phyloP scores from a whole-genome alignment of 139 green algal species.

The Chlamydomonas eustigma region DNA sequence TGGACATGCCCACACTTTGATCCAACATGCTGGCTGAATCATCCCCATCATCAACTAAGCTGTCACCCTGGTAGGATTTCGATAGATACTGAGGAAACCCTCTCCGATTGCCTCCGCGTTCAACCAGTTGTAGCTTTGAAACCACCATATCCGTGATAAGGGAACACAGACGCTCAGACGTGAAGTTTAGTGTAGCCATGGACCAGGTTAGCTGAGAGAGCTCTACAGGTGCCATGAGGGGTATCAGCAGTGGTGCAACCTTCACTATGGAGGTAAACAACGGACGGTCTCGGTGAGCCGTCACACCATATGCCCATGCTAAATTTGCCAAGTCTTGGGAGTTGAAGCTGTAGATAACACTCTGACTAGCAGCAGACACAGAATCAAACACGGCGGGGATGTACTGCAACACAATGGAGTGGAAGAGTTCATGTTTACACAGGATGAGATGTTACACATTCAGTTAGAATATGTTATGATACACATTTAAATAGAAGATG shows the following conservation, averaged over 20 bases:
- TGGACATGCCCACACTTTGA: too few species aligned
- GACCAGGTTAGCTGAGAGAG: conserved; percentile 1
- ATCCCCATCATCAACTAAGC: background rate
- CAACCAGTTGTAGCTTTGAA: background rate
- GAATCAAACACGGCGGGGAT: background rate
- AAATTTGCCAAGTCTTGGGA: background rate
- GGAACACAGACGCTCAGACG: background rate
- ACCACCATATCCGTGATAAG: background rate
- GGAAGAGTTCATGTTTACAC: too few species aligned
- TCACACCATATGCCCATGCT: background rate
- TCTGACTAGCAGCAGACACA: background rate
- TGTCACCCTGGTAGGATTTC: too few species aligned
- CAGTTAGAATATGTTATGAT: too few species aligned
- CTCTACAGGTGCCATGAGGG: background rate
- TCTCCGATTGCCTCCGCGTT: background rate
- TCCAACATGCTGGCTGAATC: too few species aligned
- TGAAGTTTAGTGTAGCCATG: conserved; percentile 12
- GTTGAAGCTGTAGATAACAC: background rate
- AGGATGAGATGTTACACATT: too few species aligned
- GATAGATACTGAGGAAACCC: too few species aligned
- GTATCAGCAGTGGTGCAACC: background rate
- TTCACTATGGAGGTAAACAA: background rate
- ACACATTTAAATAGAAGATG: too few species aligned
- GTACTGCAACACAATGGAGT: too few species aligned
- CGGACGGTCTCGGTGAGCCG: background rate